These are phyloP conservation scores for Microascus cirrosus DNA, from an alignment of 2,329 filamentous ascomycete genomes.

Conservation along the genomic window DNA sequence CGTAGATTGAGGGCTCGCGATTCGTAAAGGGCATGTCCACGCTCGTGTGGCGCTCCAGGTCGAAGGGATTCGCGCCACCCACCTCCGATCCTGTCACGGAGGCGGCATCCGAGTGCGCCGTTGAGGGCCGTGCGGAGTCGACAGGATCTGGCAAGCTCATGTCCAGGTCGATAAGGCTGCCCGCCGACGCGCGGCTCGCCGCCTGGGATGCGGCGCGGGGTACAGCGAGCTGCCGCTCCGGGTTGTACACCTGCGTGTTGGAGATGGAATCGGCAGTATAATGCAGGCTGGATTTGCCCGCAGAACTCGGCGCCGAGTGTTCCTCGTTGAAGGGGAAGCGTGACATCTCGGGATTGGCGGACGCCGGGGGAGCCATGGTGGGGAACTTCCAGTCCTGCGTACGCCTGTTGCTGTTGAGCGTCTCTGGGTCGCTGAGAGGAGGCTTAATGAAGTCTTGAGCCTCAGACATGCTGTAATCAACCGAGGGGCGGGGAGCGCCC, in stretches of 20 bases:
- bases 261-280: constrained; percentile 1
- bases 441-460: constrained; percentile 29
- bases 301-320: constrained; percentile 10
- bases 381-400: constrained; percentile 50
- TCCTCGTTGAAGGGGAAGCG: constrained; percentile 33
- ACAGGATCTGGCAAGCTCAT: constrained; percentile 36
- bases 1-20: constrained; percentile 48
- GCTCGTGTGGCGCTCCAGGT: constrained; percentile 51
- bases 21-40: constrained; percentile 32
- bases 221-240: constrained; percentile 20
- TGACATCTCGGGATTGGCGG: constrained; percentile 40
- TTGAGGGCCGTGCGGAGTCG: constrained; percentile 43
- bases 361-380: constrained; percentile 37
- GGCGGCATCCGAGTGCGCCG: constrained; percentile 46
- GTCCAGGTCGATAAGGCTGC: constrained; percentile 41
- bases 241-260: constrained; percentile 5
- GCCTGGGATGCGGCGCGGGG: constrained; percentile 9
- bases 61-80: constrained; percentile 46
- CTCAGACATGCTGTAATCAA: constrained; percentile 37
- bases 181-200: constrained; percentile 26
- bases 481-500: constrained; percentile 29
- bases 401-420: constrained; percentile 37
- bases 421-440: constrained; percentile 46
- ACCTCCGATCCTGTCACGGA: constrained; percentile 46
- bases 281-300: constrained; percentile 4